Evolutionary conservation across 2,329 filamentous ascomycete species (phyloP), one percentile per base, ranked within the genome.

Genomic region (Dactylellina drechsleri): DNA sequence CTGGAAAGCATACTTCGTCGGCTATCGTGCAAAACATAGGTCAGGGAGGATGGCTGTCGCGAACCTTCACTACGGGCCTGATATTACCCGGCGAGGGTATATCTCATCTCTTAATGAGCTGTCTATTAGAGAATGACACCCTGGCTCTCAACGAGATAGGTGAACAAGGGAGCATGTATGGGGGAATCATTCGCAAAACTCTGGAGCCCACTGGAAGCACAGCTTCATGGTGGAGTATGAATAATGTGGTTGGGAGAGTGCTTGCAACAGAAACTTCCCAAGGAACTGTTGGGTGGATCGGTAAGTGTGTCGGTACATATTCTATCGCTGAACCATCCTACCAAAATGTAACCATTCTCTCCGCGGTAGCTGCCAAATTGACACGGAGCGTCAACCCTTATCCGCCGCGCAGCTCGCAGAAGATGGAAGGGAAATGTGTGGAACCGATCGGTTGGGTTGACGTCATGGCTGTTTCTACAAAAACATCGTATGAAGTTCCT

Each of bases 41-140:
- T 15, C 86, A 87, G 1, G 85, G 85, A 0, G 89, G 89, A 1
- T 91, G 89, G 89, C 83, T 91, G 16, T 90, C 88, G 4, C 88
- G 88, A 80, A 89, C 87, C 23, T 91, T 90, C 77, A 82, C 90
- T 6, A 90, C 88, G 40, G 88, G 89, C 0, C 80, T 91, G 52
- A 85, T 90, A 79, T 82, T 91, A 7, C 89, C 89, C 0, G 89
- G 89, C 2, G 89, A 91, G 77, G 84, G 85, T 0, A 79, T 90
- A 28, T 84, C 85, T 59, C 88, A 90, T 79, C 86, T 89, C 71
- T 83, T 91, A 53, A 91, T 91, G 84, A 86, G 88, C 1, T 87
- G 88, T 2, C 81, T 91, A 58, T 80, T 91, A 4, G 89, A 91
- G 78, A 89, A 87, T 71, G 88, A 91, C 76, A 83, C 83, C n/a